Evolutionary conservation across 2,329 filamentous ascomycete genomes (phyloP).

Genomic region (Lecanosticta acicola): DNA sequence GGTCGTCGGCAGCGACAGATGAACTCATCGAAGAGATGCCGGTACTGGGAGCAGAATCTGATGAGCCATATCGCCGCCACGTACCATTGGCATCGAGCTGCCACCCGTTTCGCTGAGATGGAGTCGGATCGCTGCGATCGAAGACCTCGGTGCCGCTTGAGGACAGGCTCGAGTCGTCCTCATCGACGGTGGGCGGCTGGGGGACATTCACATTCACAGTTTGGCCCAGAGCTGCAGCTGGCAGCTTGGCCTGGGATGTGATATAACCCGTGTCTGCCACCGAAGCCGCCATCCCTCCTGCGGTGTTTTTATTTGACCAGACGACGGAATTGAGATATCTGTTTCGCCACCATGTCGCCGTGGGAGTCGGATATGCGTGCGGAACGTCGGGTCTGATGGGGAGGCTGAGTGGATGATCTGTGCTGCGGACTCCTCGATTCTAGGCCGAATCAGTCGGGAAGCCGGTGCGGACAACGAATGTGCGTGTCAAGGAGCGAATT

Average conservation of each 20-base stretch:
- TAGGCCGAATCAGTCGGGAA: not conserved
- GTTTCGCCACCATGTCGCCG: constrained; percentile 15
- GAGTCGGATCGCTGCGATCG: constrained; percentile 19
- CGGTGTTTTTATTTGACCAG: constrained; percentile 4
- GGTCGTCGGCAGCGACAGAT: constrained; percentile 27
- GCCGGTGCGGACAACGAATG: not conserved
- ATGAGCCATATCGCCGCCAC: constrained; percentile 31
- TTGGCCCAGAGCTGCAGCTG: constrained; percentile 3
- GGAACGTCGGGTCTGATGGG: not conserved
- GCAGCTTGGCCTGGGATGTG: constrained; percentile 8
- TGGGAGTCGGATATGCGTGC: not conserved
- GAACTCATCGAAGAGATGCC: constrained; percentile 32
- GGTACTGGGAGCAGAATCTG: constrained; percentile 31
- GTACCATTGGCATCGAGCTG: constrained; percentile 26
- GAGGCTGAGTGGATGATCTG: not conserved
- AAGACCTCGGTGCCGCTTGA: constrained; percentile 29
- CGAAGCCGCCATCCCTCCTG: constrained; percentile 12
- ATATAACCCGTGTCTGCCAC: constrained; percentile 15
- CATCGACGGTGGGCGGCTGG: constrained; percentile 13
- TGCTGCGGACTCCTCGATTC: not conserved
- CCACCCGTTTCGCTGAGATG: constrained; percentile 20
- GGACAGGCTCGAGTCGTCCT: constrained; percentile 31
- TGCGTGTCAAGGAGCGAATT: not conserved
- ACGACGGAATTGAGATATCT: constrained; percentile 3
- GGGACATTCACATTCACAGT: constrained; percentile 15